Evolutionary conservation across 352 stramenopile genomes (phyloP).

Genomic region (Pythium phragmitis): DNA sequence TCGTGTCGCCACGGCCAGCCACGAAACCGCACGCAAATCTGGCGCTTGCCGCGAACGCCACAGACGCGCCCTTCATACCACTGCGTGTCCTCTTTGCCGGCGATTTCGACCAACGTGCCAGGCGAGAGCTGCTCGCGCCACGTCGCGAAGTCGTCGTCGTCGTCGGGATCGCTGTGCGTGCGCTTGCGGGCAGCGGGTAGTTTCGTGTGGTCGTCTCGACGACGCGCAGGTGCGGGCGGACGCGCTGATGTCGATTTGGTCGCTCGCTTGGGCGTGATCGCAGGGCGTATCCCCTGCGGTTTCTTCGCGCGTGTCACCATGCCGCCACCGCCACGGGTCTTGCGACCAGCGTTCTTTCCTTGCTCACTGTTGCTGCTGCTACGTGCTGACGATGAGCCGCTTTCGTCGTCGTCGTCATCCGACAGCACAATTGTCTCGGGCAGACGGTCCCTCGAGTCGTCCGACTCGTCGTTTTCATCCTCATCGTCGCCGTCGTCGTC

Average conservation of each 20-base stretch:
- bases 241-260: neutral
- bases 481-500: conserved; percentile 9
- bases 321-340: neutral
- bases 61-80: conserved; percentile 50
- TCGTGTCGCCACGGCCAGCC: conserved; percentile 91
- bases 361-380: neutral
- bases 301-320: neutral
- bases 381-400: neutral
- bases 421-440: neutral
- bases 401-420: neutral
- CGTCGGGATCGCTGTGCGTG: neutral
- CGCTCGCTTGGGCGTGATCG: neutral
- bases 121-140: conserved; percentile 21
- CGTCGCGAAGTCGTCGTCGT: conserved; percentile 4
- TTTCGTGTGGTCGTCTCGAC: conserved; percentile 1
- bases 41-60: conserved; percentile 34
- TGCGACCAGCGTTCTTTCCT: neutral
- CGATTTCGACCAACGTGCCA: conserved; percentile 24
- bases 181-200: neutral
- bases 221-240: no score
- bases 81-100: conserved; percentile 15
- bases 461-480: conserved; percentile 2
- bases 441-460: neutral
- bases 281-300: neutral
- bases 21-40: conserved; percentile 88